A percentile compares a stretch with the other conserved stretches of the same genome.
These are phyloP conservation scores for Thermoascus crustaceus DNA, from an alignment of 2,329 filamentous ascomycete genomes.

Conservation along the genomic window DNA sequence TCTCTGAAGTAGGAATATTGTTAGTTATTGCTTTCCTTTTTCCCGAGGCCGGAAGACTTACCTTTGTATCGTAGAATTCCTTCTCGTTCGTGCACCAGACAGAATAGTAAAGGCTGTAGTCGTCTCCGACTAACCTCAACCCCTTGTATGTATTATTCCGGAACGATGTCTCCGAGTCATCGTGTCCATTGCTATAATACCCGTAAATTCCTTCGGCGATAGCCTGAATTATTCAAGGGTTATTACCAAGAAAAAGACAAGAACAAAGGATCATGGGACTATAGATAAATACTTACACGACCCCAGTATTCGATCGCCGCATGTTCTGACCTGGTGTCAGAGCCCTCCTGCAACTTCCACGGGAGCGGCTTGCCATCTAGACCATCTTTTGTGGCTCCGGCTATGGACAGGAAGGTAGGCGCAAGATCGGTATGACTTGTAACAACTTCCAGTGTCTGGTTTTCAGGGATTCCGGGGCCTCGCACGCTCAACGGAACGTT, in stretches of 20 bases:
- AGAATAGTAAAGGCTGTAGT: conserved; percentile 57
- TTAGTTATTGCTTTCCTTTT: conserved; percentile 1
- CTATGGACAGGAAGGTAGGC: conserved; percentile 48
- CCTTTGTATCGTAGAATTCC: conserved; percentile 57
- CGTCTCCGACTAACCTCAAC: conserved; percentile 45
- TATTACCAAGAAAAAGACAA: too few relatives aligned
- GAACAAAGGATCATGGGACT: too few relatives aligned
- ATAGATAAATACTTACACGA: conserved; percentile 15
- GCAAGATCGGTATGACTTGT: conserved; percentile 58
- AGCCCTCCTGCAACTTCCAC: conserved; percentile 21
- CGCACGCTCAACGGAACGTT: conserved; percentile 51
- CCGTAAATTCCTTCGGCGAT: conserved; percentile 20
- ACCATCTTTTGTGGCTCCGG: conserved; percentile 34
- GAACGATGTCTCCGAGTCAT: conserved; percentile 12
- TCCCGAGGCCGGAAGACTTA: conserved; percentile 20
- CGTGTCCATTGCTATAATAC: conserved; percentile 14
- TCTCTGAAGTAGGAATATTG: too few relatives aligned
- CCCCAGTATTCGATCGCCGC: conserved; percentile 54
- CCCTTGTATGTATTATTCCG: conserved; percentile 55
- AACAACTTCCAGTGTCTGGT: conserved; percentile 37
- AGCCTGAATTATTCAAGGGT: too few relatives aligned
- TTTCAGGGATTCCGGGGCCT: conserved; percentile 46
- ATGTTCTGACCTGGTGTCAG: conserved; percentile 40
- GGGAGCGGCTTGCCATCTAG: conserved; percentile 51
- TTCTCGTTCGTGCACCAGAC: conserved; percentile 63